These are phyloP conservation scores for Galerina sulciceps DNA, from an alignment of 768 basidiomycete genomes.

Conservation along the genomic window DNA sequence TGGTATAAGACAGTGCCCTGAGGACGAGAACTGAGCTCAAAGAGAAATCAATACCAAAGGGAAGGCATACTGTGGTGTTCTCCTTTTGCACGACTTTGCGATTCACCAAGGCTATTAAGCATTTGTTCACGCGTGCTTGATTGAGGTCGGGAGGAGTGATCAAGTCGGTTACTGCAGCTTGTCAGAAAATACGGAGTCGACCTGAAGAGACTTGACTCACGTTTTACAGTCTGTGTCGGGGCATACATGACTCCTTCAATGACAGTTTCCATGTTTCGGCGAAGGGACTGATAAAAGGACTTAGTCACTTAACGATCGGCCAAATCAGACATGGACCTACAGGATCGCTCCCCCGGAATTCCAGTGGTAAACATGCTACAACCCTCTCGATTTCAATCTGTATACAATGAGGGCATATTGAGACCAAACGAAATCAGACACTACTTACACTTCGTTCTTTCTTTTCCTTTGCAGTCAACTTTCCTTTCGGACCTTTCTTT, in stretches of 20 bases:
- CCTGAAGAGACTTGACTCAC: slow-evolving; percentile 40
- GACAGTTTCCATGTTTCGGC: slow-evolving; percentile 79
- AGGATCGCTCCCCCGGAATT: slow-evolving; percentile 89
- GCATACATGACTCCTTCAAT: slow-evolving; percentile 78
- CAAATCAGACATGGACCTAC: slow-evolving; percentile 47
- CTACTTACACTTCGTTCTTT: slow-evolving; percentile 72
- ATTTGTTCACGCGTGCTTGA: slow-evolving; percentile 92
- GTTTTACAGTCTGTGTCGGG: slow-evolving; percentile 60
- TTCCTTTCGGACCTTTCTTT: slow-evolving; percentile 66
- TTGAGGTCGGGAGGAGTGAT: slow-evolving; percentile 81
- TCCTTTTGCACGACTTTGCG: slow-evolving; percentile 85
- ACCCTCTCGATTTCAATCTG: slow-evolving; percentile 72
- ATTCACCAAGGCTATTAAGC: slow-evolving; percentile 88
- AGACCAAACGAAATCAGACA: neutral
- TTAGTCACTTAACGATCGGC: neutral
- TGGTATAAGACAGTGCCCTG: slow-evolving; percentile 73
- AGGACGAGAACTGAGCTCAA: neutral
- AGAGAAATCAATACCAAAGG: neutral
- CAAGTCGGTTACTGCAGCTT: slow-evolving; percentile 68
- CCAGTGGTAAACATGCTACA: slow-evolving; percentile 79
- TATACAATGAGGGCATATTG: neutral
- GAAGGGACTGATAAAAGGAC: slow-evolving; percentile 54
- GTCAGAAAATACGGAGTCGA: neutral
- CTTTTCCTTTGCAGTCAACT: slow-evolving; percentile 79
- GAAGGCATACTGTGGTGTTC: slow-evolving; percentile 54